Evolutionary conservation across 2,329 filamentous ascomycete genomes (phyloP).

Genomic region (Botrytis galanthina): DNA sequence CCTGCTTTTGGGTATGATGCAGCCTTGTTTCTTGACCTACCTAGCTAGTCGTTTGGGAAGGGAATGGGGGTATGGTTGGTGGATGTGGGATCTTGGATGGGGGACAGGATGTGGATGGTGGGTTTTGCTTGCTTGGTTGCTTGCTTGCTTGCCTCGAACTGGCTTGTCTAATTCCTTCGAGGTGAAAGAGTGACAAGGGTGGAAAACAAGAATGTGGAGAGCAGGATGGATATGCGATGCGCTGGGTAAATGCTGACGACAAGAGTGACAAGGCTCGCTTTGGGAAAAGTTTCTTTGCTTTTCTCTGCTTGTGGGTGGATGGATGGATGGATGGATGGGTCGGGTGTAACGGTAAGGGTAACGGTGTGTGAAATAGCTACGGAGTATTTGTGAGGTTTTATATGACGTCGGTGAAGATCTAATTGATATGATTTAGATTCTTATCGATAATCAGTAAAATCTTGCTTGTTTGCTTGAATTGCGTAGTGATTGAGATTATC

Average conservation of each 20-base stretch:
- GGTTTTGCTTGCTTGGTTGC: not conserved
- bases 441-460: not conserved
- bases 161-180: not conserved
- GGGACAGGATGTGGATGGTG: not conserved
- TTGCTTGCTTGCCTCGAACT: not conserved
- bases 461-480: not conserved
- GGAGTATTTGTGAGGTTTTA: not conserved
- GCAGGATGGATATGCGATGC: not conserved
- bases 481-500: not conserved
- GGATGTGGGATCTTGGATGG: not conserved
- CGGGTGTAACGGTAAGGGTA: not conserved
- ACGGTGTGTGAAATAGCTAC: not conserved
- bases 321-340: not conserved
- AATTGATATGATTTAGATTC: not conserved
- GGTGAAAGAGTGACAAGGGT: not conserved
- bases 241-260: slow-evolving; percentile 15
- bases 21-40: slow-evolving; percentile 3
- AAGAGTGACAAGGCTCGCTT: slow-evolving; percentile 13
- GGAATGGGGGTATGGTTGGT: not conserved
- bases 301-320: not conserved
- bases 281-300: not conserved
- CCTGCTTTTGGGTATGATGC: slow-evolving; percentile 11
- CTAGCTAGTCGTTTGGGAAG: not conserved
- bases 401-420: slow-evolving; percentile 15
- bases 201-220: slow-evolving; percentile 10